Conservation (phyloP, 805 yeast species). For the Jamesozyma gamospora region DNA sequence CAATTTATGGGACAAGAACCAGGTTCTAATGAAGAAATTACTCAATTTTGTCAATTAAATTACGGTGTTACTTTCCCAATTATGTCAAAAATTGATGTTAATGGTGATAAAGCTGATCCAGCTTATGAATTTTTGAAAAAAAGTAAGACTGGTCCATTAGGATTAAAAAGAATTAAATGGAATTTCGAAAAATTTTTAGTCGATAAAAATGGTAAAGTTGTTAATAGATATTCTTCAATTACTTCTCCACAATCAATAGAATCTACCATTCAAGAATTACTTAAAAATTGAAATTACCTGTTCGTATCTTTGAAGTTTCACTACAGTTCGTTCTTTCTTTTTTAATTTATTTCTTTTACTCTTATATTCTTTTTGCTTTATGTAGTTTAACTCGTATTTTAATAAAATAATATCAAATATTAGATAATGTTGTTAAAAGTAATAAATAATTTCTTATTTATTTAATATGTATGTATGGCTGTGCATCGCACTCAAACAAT, state of each 20-base stretch:
- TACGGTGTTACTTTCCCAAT: slow-evolving; percentile 91
- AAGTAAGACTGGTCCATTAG: slow-evolving; percentile 52
- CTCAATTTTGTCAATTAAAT: slow-evolving; percentile 61
- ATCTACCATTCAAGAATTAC: no score
- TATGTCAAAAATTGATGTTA: slow-evolving; percentile 78
- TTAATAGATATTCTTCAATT: slow-evolving; percentile 53
- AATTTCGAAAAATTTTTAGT: slow-evolving; percentile 67
- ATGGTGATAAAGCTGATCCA: slow-evolving; percentile 72
- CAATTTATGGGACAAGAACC: slow-evolving; percentile 83
- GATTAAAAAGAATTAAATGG: slow-evolving; percentile 73
- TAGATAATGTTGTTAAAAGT: no score
- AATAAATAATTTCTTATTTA: no score
- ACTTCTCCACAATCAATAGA: slow-evolving; percentile 58
- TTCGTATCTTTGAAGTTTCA: no score
- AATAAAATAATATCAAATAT: no score
- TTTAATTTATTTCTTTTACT: no score
- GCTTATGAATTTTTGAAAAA: slow-evolving; percentile 71
- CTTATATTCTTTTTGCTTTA: no score
- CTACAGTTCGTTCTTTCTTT: no score
- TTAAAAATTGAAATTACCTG: no score
- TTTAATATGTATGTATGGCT: no score
- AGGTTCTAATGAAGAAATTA: slow-evolving; percentile 57
- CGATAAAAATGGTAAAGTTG: slow-evolving; percentile 45
- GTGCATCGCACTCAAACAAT: no score
- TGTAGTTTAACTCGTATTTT: no score